Evolutionary conservation across 768 basidiomycete species (phyloP).

Genomic region (Agaricus sinodeliciosus): DNA sequence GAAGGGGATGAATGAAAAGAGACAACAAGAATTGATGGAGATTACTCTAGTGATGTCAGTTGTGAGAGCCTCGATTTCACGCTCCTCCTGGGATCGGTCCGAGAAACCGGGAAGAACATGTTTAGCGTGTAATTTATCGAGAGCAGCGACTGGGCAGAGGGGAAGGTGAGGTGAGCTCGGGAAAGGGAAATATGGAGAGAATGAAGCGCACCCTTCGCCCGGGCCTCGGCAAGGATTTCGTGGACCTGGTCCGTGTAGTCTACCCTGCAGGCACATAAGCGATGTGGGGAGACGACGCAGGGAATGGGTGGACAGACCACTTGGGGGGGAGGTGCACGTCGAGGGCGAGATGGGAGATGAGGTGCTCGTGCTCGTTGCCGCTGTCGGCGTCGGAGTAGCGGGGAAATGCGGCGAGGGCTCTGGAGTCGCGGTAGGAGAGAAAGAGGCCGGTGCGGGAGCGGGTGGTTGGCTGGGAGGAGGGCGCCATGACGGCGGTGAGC

Average conservation of each 20-base stretch:
- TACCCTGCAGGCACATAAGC: slow-evolving; percentile 53
- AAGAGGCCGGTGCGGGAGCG: slow-evolving; percentile 90
- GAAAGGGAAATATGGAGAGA: slow-evolving; percentile 9
- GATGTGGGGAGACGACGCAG: slow-evolving; percentile 12
- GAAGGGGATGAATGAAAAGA: slow-evolving; percentile 18
- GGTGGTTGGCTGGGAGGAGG: slow-evolving; percentile 38
- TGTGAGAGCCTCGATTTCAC: slow-evolving; percentile 85
- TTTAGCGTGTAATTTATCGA: slow-evolving; percentile 95
- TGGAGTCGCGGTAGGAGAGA: slow-evolving; percentile 86
- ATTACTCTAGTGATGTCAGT: slow-evolving; percentile 82
- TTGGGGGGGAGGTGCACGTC: slow-evolving; percentile 73
- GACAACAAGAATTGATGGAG: slow-evolving; percentile 35
- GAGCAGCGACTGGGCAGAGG: slow-evolving; percentile 55
- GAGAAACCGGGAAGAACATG: slow-evolving; percentile 95
- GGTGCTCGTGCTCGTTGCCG: slow-evolving; percentile 60
- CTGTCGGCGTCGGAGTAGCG: slow-evolving; percentile 42
- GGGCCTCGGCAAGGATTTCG: slow-evolving; percentile 59
- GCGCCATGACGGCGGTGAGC: slow-evolving; percentile 13
- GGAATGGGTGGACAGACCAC: slow-evolving; percentile 49
- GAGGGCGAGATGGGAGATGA: slow-evolving; percentile 52
- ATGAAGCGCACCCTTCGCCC: slow-evolving; percentile 65
- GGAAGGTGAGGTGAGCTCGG: slow-evolving; percentile 14
- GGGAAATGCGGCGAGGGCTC: slow-evolving; percentile 37
- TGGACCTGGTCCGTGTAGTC: slow-evolving; percentile 90
- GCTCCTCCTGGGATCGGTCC: slow-evolving; percentile 90